phyloP scores from a whole-genome alignment of 352 stramenopile species.

The Phytophthora cactorum region DNA sequence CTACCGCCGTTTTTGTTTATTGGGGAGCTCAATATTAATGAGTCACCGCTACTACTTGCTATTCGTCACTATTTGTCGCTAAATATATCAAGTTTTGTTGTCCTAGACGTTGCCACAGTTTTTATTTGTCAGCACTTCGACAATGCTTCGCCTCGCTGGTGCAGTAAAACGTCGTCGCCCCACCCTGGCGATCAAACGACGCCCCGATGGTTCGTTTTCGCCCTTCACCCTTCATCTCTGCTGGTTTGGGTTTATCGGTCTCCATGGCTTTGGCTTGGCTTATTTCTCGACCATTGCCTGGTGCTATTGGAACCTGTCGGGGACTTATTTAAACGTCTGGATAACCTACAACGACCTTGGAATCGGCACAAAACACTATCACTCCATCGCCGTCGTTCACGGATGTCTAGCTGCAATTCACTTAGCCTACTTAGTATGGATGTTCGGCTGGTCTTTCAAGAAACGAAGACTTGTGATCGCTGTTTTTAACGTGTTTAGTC shows the following conservation, averaged over 20 bases:
- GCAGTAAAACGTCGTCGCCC: not conserved
- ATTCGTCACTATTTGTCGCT: not conserved
- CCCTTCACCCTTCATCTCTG: conserved; percentile 1
- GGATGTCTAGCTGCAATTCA: conserved; percentile 22
- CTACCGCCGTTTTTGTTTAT: too few relatives aligned
- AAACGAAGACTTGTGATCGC: conserved; percentile 25
- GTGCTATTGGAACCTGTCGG: conserved; percentile 26
- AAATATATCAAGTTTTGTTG: not conserved
- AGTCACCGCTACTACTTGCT: too few relatives aligned
- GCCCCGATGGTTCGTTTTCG: conserved; percentile 10
- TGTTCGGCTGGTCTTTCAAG: conserved; percentile 31
- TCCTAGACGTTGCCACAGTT: not conserved
- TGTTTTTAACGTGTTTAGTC: conserved; percentile 13
- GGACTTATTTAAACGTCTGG: conserved; percentile 17
- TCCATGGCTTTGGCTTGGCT: conserved; percentile 13
- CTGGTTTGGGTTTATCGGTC: conserved; percentile 19
- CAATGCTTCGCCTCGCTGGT: not conserved
- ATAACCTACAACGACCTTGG: conserved; percentile 17
- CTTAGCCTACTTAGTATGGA: conserved; percentile 22
- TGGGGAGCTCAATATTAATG: too few relatives aligned
- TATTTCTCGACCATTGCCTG: conserved; percentile 18
- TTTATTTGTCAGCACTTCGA: not conserved
- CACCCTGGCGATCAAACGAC: not conserved
- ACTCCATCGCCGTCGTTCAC: conserved; percentile 16
- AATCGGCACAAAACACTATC: conserved; percentile 10